Evolutionary conservation across 805 yeast genomes (phyloP).

Genomic region (Teunomyces barrocoloradensis): DNA sequence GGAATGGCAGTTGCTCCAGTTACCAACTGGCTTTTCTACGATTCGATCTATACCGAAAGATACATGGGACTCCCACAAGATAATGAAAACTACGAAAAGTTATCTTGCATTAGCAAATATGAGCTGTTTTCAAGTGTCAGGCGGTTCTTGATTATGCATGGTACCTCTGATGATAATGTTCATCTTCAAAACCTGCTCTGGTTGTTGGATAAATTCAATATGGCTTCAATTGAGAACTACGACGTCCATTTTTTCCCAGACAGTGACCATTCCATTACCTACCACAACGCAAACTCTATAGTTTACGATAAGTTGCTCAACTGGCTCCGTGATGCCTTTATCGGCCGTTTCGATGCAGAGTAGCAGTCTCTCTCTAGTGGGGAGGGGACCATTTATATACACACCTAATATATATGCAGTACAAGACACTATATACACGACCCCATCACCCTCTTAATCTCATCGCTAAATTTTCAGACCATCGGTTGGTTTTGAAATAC

Average conservation of each 20-base stretch:
- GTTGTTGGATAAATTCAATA: constrained; percentile 70
- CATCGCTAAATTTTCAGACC: constrained; percentile 9
- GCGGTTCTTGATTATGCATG: constrained; percentile 88
- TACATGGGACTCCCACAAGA: constrained; percentile 83
- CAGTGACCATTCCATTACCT: constrained; percentile 78
- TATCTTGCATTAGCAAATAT: constrained; percentile 55
- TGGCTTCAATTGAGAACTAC: constrained; percentile 61
- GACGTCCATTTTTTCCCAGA: constrained; percentile 92
- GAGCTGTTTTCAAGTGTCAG: constrained; percentile 50
- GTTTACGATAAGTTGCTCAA: constrained; percentile 66
- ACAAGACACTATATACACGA: neutral
- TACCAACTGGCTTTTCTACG: constrained; percentile 89
- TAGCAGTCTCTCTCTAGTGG: neutral
- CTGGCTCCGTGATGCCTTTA: constrained; percentile 68
- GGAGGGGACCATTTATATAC: neutral
- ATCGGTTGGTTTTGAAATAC: neutral
- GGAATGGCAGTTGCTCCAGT: constrained; percentile 98
- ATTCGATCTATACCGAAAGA: constrained; percentile 91
- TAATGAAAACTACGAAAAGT: constrained; percentile 60
- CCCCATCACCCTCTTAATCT: constrained; percentile 1
- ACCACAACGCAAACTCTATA: constrained; percentile 74
- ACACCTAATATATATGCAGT: neutral
- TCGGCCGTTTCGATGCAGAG: constrained; percentile 35
- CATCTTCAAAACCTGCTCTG: constrained; percentile 87
- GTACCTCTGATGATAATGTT: constrained; percentile 96